A percentile compares a stretch with the other conserved stretches of the same genome.
Evolutionary conservation across 2,329 filamentous ascomycete genomes (phyloP).

Genomic region (Monosporascus sp.): DNA sequence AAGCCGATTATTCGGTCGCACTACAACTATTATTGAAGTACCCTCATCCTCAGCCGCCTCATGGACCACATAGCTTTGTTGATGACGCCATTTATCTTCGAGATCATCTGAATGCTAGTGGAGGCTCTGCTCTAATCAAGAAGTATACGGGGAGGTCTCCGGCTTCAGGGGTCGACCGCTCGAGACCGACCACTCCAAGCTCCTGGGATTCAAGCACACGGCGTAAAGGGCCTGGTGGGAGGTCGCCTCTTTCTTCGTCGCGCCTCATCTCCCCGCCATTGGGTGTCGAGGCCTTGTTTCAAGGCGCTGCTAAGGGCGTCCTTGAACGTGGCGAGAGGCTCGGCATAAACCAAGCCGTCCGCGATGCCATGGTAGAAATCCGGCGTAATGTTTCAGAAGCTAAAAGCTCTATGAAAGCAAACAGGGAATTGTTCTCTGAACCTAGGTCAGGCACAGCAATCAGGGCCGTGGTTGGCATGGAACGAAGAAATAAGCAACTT

Average conservation of each 20-base stretch:
- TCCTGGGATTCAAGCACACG: conserved; percentile 32
- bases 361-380: conserved; percentile 77
- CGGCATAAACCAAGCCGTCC: conserved; percentile 73
- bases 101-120: conserved; percentile 55
- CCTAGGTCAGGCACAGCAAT: conserved; percentile 21
- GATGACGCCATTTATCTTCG: conserved; percentile 75
- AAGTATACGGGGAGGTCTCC: conserved; percentile 63
- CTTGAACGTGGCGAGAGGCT: conserved; percentile 69
- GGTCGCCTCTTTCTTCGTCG: conserved; percentile 43
- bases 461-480: conserved; percentile 45
- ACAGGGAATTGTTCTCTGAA: conserved; percentile 30
- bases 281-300: conserved; percentile 64
- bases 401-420: conserved; percentile 35
- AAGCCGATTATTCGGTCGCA: conserved; percentile 81
- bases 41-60: conserved; percentile 55
- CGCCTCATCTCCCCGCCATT: conserved; percentile 48
- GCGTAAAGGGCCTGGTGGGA: conserved; percentile 33
- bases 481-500: conserved; percentile 61
- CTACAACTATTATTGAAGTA: conserved; percentile 81
- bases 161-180: conserved; percentile 16
- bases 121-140: conserved; percentile 59
- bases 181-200: conserved; percentile 29
- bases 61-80: conserved; percentile 73
- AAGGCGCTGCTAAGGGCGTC: conserved; percentile 71
- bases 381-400: conserved; percentile 66